These are phyloP conservation scores for Cordyceps sp. DNA, from an alignment of 2,329 filamentous ascomycete genomes.

Conservation along the genomic window DNA sequence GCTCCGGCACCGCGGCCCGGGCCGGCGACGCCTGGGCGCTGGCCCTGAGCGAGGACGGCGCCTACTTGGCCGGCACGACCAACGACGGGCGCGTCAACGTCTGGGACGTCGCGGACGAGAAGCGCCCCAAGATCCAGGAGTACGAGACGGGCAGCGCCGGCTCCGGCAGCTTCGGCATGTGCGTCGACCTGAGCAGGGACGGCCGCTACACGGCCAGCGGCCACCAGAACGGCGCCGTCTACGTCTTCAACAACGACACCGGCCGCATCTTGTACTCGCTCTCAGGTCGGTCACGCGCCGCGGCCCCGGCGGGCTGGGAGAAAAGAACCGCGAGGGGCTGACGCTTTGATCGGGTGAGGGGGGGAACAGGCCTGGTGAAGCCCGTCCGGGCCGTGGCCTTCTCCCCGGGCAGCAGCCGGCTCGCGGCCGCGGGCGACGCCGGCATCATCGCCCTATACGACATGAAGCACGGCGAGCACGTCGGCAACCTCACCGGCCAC, in stretches of 20 bases:
- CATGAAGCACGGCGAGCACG: constrained; percentile 78
- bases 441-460: constrained; percentile 85
- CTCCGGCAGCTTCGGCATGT: constrained; percentile 80
- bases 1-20: constrained; percentile 24
- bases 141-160: constrained; percentile 60
- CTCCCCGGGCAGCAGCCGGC: constrained; percentile 66
- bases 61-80: constrained; percentile 72
- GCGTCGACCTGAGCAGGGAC: constrained; percentile 65
- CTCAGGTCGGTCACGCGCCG: constrained; percentile 37
- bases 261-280: constrained; percentile 75
- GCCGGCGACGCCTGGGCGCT: constrained; percentile 74
- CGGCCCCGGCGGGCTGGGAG: background rate
- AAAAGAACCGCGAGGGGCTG: background rate
- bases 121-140: constrained; percentile 50
- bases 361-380: constrained; percentile 64
- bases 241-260: constrained; percentile 88
- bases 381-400: constrained; percentile 77
- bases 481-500: constrained; percentile 68
- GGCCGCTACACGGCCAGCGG: constrained; percentile 80
- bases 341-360: too few relatives aligned
- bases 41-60: constrained; percentile 68
- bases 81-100: constrained; percentile 80
- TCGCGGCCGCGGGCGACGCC: constrained; percentile 83
- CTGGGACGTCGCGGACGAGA: constrained; percentile 51
- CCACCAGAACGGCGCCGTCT: constrained; percentile 81